Base-by-base conservation (phyloP, 495 filamentous ascomycete genomes). In the Penicillium psychrofluorescens region DNA sequence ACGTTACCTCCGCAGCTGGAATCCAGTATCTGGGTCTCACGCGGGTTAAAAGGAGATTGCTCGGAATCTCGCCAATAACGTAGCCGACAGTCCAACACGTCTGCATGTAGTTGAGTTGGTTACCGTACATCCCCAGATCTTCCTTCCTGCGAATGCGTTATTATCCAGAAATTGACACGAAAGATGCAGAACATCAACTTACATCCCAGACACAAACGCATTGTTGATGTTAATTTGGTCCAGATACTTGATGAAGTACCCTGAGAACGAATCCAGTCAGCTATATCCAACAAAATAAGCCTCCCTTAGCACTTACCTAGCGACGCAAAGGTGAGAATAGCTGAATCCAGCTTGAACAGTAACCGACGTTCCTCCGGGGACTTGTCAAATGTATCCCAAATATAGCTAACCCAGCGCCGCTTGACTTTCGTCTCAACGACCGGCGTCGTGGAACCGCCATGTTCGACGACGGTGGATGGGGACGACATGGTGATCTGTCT, bases 331-430 rank as follows among this genome's bases (percentile, higher is more conserved):
- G 73, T 74, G 13, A 83, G 49, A 38, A 83, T 63, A 0, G 68
- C 71, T 6, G 71, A 56, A 43, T 83, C 79, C 13, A 82, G 53
- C 53, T 84, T 84, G 47, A 78, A 75, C 9, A 84, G 48, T 43
- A 84, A 72, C 11, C 71, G 64, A 10, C 77, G 70, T 51, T 84
- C 79, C 39, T 78, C 73, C 0, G 76, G 72, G 1, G 77, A 71
- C 50, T 80, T 80, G 46, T 81, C 78, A 29, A 80, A 68, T 4
- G 72, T 79, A 49, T 82, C 77, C 79, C 79, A 82, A 38, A 82
- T 47, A 40, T 67, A 74, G 48, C 63, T 67, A 15, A 66, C 56
- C 67, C 67, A 72, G 57, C 44, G 64, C 8, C 51, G 47, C 46
- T 66, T 66, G 0, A 50, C 45, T 4, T 48, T 28, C 37, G 57